A percentile compares a stretch with the other conserved stretches of the same genome.
phyloP scores from a whole-genome alignment of 768 basidiomycete genomes.

The Pseudohyphozyma bogoriensis region DNA sequence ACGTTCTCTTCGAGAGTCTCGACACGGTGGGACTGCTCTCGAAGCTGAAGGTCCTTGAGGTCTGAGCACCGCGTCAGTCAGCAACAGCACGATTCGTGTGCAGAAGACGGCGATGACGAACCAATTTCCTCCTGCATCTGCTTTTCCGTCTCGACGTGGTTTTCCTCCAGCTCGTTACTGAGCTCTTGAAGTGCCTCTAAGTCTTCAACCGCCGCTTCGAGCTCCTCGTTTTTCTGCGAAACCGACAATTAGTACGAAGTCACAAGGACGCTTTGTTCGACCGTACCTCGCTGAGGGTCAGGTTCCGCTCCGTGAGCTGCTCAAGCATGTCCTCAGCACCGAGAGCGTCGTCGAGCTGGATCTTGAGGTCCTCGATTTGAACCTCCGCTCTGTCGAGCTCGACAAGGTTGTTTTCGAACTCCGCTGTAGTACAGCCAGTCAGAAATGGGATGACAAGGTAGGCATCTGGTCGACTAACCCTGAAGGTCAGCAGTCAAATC shows the following conservation, averaged over 20 bases:
- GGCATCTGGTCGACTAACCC: no score
- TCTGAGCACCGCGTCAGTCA: conserved; percentile 14
- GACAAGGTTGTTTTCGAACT: conserved; percentile 56
- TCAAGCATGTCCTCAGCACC: conserved; percentile 95
- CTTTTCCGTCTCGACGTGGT: conserved; percentile 87
- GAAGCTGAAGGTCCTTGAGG: conserved; percentile 55
- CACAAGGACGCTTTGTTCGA: no score
- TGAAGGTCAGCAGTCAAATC: conserved; percentile 67
- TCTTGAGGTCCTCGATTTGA: conserved; percentile 85
- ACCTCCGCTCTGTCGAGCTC: conserved; percentile 79
- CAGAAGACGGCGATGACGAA: conserved; percentile 38
- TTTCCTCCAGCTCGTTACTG: conserved; percentile 93
- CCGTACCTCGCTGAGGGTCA: conserved; percentile 75
- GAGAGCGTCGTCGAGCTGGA: conserved; percentile 86
- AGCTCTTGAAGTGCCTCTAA: conserved; percentile 91
- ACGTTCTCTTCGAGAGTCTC: conserved; percentile 65
- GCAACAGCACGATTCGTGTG: not conserved
- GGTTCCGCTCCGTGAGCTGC: conserved; percentile 84
- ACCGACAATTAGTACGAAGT: no score
- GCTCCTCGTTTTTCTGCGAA: conserved; percentile 86
- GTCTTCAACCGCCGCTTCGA: conserved; percentile 91
- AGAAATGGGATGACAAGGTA: not conserved
- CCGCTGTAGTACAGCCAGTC: conserved; percentile 6
- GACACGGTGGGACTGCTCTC: conserved; percentile 56
- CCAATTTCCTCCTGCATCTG: conserved; percentile 80